Evolutionary conservation across 2,329 filamentous ascomycete species (phyloP), one percentile per base, ranked within the genome.

Genomic region (Colletotrichum truncatum): DNA sequence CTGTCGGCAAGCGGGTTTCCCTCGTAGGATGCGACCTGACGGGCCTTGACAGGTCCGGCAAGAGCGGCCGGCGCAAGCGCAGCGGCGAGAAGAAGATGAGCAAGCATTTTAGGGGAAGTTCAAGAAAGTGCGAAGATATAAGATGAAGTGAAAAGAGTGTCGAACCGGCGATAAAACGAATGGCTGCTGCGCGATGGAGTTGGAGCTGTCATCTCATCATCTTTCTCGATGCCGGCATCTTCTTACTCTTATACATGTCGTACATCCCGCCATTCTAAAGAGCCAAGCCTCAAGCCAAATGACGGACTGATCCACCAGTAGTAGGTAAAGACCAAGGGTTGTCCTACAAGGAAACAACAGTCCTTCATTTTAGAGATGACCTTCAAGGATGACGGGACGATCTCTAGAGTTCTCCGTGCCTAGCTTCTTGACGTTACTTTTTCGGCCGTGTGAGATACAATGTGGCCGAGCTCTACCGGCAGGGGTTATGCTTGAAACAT

Each of bases 1-100:
- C 74, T 72, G 11, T 70, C 72, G 36, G 69, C 48, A 63, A 78
- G 77, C n/a, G 74, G 73, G 67, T 78, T 78, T 10, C 82, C 83
- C 10, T 78, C 68, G 41, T 73, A 72, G 18, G 70, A 63, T 14
- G 59, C 67, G 1, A 52, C 48, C 11, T 58, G 54, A 9, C 65
- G 60, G 28, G 14, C 25, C 57, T 63, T 61, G n/a, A 57, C n/a
- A 16, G 66, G 53, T 10, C 39, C 38, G 11, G 67, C 67, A 16
- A 68, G 46, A 2, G 46, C 65, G 16, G 52, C 49, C 4, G 65
- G 61, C 46, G 51, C 51, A 39, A 68, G 48, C 21, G 60, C 65
- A 10, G 65, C 61, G 18, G 64, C 59, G 12, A 66, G 64, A 8
- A 66, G 18, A 14, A 66, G 21, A 1, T 62, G 63, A 14, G 57